Base-by-base conservation (phyloP, 768 basidiomycete genomes). In the Astraeus odoratus region DNA sequence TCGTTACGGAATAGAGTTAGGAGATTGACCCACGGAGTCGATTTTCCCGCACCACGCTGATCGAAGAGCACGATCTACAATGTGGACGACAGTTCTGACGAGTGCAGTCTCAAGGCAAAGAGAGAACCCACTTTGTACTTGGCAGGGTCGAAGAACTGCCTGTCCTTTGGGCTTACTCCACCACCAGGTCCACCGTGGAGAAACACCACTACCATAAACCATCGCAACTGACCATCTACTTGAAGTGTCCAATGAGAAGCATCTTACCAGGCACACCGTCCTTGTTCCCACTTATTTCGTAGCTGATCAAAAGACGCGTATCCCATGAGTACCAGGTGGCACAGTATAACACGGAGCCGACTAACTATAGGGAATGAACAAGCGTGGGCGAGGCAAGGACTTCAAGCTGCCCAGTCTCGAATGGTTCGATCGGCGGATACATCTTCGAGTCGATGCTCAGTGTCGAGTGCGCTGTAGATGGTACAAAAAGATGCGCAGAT, bases 1-100 rank as follows among this genome's bases (percentile, higher is more conserved):
- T 35, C 23, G 25, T 24, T 39, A 31, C 22, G 1, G 13, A 8
- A 41, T n/a, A 8, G 24, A 26, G 0, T 5, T 23, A 15, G 47
- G 31, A 31, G n/a, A n/a, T n/a, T 5, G 27, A 70, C 81, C 50
- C 61, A 88, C 80, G 93, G 93, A 0, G 74, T 87, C 15, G 87
- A 90, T 55, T 88, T 84, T 16, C 94, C 94, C 13, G 86, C 63
- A 13, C 94, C 94, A 49, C 94, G 74, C 64, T 97, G 94, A 65
- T 96, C 93, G 53, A 92, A 80, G 19, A 95, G 74, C 49, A 95
- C 65, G 56, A 94, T 88, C 85, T 89, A 44, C 18, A 19, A 24
- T 8, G 18, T 19, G 1, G 24, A 43, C 22, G 30, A 12, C 43
- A 30, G 35, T 8, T 20, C 33, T 20, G 50, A 19, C 48, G 41